Conservation (phyloP, 352 stramenopile species). For the Blastocystis sp. region DNA sequence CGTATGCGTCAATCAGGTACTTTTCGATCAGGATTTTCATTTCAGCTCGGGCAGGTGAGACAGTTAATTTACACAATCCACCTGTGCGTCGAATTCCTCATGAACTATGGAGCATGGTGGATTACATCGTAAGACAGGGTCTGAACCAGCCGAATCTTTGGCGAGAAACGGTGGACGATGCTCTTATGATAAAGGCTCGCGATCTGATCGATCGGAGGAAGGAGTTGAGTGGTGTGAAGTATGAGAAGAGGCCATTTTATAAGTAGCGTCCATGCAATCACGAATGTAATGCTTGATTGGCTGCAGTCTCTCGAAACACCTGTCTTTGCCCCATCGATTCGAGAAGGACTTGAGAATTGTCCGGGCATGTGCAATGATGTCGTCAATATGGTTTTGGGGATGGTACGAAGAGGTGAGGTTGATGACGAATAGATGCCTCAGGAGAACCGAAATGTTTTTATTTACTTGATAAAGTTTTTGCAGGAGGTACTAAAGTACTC, state of each 20-base stretch:
- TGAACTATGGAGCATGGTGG: conserved; percentile 92
- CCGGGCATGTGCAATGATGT: not conserved
- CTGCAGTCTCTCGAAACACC: not conserved
- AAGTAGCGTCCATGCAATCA: not conserved
- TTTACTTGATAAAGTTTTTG: conserved; percentile 58
- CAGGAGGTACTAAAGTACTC: conserved; percentile 20
- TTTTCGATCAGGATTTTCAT: not conserved
- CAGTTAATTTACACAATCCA: not conserved
- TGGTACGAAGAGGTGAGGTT: not conserved
- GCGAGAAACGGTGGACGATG: not conserved
- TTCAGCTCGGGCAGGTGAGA: not conserved
- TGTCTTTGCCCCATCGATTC: not conserved
- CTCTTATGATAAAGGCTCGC: conserved; percentile 70
- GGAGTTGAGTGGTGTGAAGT: conserved; percentile 66
- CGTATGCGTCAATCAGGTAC: not conserved
- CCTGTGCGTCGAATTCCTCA: conserved; percentile 76
- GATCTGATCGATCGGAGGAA: conserved; percentile 74
- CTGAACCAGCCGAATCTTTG: conserved; percentile 72
- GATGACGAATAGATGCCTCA: not conserved
- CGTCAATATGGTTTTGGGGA: conserved; percentile 23
- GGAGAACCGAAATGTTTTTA: conserved; percentile 55
- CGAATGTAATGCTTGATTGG: conserved; percentile 34
- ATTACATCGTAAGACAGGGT: conserved; percentile 78
- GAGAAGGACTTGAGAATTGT: not conserved
- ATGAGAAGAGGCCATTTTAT: not conserved